phyloP scores from a whole-genome alignment of 1,284 basidiomycete species.

The Malassezia brasiliensis region DNA sequence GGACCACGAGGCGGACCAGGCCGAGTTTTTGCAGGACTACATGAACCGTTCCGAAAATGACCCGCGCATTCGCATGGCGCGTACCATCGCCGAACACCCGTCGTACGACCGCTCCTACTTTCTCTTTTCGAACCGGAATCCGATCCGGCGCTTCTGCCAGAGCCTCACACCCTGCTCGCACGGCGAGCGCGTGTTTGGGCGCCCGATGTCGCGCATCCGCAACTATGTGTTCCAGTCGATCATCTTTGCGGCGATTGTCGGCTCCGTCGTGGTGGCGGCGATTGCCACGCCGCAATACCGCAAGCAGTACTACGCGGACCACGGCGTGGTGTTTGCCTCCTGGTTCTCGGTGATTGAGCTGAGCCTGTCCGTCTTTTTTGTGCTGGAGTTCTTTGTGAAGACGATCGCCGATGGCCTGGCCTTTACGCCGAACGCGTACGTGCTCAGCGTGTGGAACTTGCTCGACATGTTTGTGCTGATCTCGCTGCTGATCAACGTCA shows the following conservation, averaged over 20 bases:
- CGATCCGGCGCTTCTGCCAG: slow-evolving; percentile 69
- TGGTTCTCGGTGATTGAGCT: slow-evolving; percentile 85
- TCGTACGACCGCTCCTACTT: slow-evolving; percentile 84
- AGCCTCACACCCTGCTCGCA: slow-evolving; percentile 70
- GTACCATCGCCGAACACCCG: slow-evolving; percentile 80
- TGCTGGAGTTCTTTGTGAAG: slow-evolving; percentile 81
- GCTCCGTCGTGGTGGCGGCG: slow-evolving; percentile 71
- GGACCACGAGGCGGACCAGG: slow-evolving; percentile 17
- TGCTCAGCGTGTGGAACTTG: slow-evolving; percentile 83
- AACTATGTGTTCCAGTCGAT: slow-evolving; percentile 66
- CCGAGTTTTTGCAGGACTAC: slow-evolving; percentile 26
- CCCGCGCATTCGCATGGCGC: slow-evolving; percentile 67
- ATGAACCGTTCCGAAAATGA: slow-evolving; percentile 55
- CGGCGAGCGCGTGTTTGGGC: slow-evolving; percentile 62
- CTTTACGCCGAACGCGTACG: slow-evolving; percentile 87
- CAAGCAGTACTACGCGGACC: slow-evolving; percentile 58
- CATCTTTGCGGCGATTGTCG: slow-evolving; percentile 68
- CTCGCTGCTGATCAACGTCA: slow-evolving; percentile 71
- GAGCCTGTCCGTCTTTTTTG: slow-evolving; percentile 64
- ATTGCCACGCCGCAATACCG: slow-evolving; percentile 81
- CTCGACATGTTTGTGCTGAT: slow-evolving; percentile 78
- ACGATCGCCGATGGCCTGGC: slow-evolving; percentile 74
- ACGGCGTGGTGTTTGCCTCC: slow-evolving; percentile 60
- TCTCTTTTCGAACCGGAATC: slow-evolving; percentile 73
- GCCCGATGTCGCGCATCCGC: slow-evolving; percentile 50